Conservation (phyloP, 495 filamentous ascomycete genomes). For the Trichoderma orchidacearum region DNA sequence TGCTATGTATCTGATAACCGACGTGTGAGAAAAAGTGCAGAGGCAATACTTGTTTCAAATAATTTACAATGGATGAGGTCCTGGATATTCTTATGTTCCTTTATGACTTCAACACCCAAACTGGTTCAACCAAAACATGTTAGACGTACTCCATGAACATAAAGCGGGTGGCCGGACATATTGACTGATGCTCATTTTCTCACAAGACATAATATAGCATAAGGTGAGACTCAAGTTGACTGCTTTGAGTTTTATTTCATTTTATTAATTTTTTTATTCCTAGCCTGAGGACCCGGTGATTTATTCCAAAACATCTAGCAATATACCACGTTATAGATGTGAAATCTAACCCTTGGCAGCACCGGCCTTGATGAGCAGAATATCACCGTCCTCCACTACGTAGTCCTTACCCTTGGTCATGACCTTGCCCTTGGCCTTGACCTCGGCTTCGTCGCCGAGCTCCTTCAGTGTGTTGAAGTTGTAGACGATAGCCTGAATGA, state of each 20-base stretch:
- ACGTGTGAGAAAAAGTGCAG: too few species aligned
- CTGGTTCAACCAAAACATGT: too few species aligned
- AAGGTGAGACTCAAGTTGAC: background rate
- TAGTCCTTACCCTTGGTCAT: slow-evolving; percentile 99
- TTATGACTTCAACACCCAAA: too few species aligned
- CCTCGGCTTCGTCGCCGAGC: slow-evolving; percentile 71
- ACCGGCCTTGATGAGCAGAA: slow-evolving; percentile 85
- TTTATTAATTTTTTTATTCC: background rate
- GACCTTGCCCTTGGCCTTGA: slow-evolving; percentile 89
- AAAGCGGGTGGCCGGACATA: too few species aligned
- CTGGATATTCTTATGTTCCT: too few species aligned
- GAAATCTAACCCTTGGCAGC: slow-evolving; percentile 64
- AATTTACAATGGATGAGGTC: too few species aligned
- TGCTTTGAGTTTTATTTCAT: background rate
- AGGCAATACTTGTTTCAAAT: too few species aligned
- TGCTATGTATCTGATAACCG: too few species aligned
- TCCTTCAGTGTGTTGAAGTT: slow-evolving; percentile 73
- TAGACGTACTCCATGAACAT: too few species aligned
- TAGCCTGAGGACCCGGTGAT: background rate
- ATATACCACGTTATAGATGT: background rate
- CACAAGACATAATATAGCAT: background rate
- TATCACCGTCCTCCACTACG: slow-evolving; percentile 64
- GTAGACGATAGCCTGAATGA: slow-evolving; percentile 91
- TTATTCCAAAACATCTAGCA: too few species aligned
- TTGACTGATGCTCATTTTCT: too few species aligned